phyloP scores from a whole-genome alignment of 164 flowering plant species.

The Aristolochia fimbriata region DNA sequence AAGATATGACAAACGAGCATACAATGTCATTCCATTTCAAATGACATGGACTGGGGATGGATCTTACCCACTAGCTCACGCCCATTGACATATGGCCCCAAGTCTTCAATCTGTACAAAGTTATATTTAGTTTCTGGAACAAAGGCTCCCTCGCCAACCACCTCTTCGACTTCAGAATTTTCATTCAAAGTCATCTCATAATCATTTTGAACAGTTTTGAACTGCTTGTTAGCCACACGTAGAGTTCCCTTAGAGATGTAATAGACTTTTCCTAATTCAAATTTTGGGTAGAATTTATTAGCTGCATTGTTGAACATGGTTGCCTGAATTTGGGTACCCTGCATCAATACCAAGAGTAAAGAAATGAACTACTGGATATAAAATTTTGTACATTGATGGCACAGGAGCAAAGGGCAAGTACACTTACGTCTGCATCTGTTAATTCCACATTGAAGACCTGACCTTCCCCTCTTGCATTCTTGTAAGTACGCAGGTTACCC shows the following conservation, averaged over 20 bases:
- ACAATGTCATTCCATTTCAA: neutral
- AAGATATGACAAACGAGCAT: too few species aligned
- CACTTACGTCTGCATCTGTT: slow-evolving; percentile 87
- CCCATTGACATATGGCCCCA: slow-evolving; percentile 73
- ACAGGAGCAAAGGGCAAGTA: neutral
- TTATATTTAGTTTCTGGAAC: slow-evolving; percentile 69
- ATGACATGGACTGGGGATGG: neutral
- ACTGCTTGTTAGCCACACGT: slow-evolving; percentile 84
- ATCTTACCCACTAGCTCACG: slow-evolving; percentile 68
- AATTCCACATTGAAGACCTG: slow-evolving; percentile 83
- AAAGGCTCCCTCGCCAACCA: slow-evolving; percentile 45
- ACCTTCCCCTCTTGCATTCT: slow-evolving; percentile 33
- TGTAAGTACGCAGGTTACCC: slow-evolving; percentile 40
- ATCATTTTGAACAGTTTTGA: slow-evolving; percentile 80
- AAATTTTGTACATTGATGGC: neutral
- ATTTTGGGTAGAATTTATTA: slow-evolving; percentile 62
- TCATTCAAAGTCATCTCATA: slow-evolving; percentile 95
- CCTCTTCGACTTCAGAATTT: slow-evolving; percentile 84
- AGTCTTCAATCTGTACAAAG: slow-evolving; percentile 71
- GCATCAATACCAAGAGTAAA: slow-evolving; percentile 7
- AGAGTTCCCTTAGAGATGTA: slow-evolving; percentile 80
- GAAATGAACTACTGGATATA: neutral
- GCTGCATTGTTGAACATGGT: slow-evolving; percentile 97
- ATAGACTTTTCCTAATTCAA: slow-evolving; percentile 77
- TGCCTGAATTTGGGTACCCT: slow-evolving; percentile 99